phyloP scores from a whole-genome alignment of 805 yeast species.

The Candida argentea region DNA sequence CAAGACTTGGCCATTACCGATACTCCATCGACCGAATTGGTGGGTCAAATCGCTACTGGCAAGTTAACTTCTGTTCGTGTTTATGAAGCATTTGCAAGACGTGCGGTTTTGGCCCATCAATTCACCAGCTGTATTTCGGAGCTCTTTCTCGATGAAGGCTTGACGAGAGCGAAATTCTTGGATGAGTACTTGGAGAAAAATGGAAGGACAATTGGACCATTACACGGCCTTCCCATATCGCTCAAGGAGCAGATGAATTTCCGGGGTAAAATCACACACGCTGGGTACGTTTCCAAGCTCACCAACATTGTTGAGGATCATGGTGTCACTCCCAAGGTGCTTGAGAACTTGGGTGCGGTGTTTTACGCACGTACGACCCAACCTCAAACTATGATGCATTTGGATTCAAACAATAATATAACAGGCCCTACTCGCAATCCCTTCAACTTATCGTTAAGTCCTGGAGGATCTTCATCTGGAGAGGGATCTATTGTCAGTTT shows the following conservation, averaged over 20 bases:
- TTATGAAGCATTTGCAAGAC: constrained; percentile 53
- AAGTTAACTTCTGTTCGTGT: constrained; percentile 41
- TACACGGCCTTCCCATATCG: constrained; percentile 60
- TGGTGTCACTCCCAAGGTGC: constrained; percentile 36
- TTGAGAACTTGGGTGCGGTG: constrained; percentile 43
- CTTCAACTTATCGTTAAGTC: constrained; percentile 43
- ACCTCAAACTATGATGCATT: constrained; percentile 64
- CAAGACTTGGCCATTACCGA: constrained; percentile 36
- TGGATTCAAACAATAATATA: constrained; percentile 52
- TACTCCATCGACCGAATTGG: constrained; percentile 31
- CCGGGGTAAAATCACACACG: constrained; percentile 46
- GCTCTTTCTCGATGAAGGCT: constrained; percentile 51
- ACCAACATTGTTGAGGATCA: constrained; percentile 38
- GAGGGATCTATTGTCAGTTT: constrained; percentile 56
- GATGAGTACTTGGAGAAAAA: constrained; percentile 41
- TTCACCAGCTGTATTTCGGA: constrained; percentile 52
- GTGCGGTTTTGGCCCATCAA: constrained; percentile 56
- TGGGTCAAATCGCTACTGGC: constrained; percentile 34
- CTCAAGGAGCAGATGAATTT: constrained; percentile 54
- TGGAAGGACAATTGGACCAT: constrained; percentile 47
- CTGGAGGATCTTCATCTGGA: constrained; percentile 72
- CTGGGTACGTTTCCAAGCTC: constrained; percentile 45
- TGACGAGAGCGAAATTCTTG: constrained; percentile 42
- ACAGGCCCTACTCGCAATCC: constrained; percentile 53
- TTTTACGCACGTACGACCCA: constrained; percentile 57